A percentile compares a stretch with the other conserved stretches of the same genome.
phyloP scores from a whole-genome alignment of 306 rosid genomes.

The Prunus persica region Prunus_persica_NCBIv2 NC_034009.1:44759001-44759500 shows the following conservation, averaged over 20 bases:
- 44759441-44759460: too few relatives aligned
- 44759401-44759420: too few relatives aligned
- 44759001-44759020: conserved; percentile 46
- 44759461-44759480: too few relatives aligned
- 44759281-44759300: neutral
- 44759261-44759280: neutral
- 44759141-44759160: too few relatives aligned
- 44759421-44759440: too few relatives aligned
- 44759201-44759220: too few relatives aligned
- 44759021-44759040: conserved; percentile 62
- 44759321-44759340: neutral
- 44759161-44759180: too few relatives aligned
- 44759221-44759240: neutral
- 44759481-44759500: too few relatives aligned
- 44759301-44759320: neutral
- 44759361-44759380: neutral
- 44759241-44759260: neutral
- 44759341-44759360: neutral
- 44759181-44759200: too few relatives aligned
- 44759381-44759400: too few relatives aligned
- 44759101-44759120: conserved; percentile 32
- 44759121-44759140: too few relatives aligned
- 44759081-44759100: conserved; percentile 63
- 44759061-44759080: conserved; percentile 96
- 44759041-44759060: conserved; percentile 73